These are phyloP conservation scores for Acacia crassicarpa DNA, from an alignment of 306 rosid species.

Conservation along the genomic window DNA sequence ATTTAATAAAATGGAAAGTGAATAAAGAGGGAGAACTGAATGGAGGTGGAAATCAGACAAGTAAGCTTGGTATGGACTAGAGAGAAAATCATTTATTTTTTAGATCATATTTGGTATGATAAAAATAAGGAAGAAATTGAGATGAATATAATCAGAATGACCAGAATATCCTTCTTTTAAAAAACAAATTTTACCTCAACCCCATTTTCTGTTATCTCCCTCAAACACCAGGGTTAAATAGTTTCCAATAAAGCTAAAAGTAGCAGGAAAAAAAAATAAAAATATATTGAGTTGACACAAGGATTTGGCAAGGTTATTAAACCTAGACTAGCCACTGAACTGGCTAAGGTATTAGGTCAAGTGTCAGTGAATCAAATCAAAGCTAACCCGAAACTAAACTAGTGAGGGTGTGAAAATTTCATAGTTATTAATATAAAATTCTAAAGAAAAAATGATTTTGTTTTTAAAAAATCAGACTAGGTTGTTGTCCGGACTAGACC, in stretches of 20 bases:
- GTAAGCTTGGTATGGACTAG: background rate
- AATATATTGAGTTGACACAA: background rate
- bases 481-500: too few species aligned
- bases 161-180: background rate
- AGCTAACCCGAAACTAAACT: accelerated
- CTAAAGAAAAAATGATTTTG: too few species aligned
- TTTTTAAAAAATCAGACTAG: too few species aligned
- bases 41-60: background rate
- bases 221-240: background rate
- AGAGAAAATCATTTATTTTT: background rate
- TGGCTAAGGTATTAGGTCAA: too few species aligned
- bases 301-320: background rate
- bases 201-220: background rate
- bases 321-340: accelerated
- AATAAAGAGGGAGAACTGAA: background rate
- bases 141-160: background rate
- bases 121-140: background rate
- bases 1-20: too few species aligned
- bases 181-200: too few species aligned
- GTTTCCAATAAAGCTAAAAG: background rate
- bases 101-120: background rate
- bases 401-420: too few species aligned
- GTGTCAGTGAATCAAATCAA: too few species aligned
- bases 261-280: too few species aligned
- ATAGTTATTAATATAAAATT: too few species aligned